Evolutionary conservation across 2,329 filamentous ascomycete species (phyloP).

Genomic region (Pseudogymnoascus pannorum): DNA sequence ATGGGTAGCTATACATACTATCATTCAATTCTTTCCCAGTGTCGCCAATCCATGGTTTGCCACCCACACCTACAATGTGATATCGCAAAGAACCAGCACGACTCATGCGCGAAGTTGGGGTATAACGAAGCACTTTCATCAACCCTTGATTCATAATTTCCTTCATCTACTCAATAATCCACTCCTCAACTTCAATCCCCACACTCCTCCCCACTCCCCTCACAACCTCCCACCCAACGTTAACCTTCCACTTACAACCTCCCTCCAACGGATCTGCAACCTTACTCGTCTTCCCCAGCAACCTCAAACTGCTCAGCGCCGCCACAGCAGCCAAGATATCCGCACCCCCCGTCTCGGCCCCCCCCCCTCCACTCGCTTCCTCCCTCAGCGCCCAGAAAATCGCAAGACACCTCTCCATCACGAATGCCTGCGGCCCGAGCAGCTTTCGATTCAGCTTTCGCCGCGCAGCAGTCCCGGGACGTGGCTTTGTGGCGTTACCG

Average conservation of each 20-base stretch:
- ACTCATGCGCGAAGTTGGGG: background rate
- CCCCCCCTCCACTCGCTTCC: slow-evolving; percentile 27
- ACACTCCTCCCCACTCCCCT: slow-evolving; percentile 63
- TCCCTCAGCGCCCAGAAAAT: slow-evolving; percentile 63
- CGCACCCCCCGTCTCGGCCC: slow-evolving; percentile 22
- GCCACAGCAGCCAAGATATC: slow-evolving; percentile 60
- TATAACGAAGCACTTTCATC: background rate
- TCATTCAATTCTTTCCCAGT: too few species aligned
- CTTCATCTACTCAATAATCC: slow-evolving; percentile 52
- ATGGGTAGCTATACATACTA: too few species aligned
- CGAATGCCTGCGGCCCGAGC: slow-evolving; percentile 68
- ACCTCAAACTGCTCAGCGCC: slow-evolving; percentile 62
- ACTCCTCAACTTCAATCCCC: slow-evolving; percentile 73
- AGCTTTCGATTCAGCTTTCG: slow-evolving; percentile 71
- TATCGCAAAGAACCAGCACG: background rate
- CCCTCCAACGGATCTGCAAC: slow-evolving; percentile 59
- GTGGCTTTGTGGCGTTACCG: slow-evolving; percentile 34
- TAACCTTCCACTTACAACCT: slow-evolving; percentile 68
- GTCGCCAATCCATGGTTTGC: too few species aligned
- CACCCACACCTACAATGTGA: too few species aligned
- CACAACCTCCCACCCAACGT: slow-evolving; percentile 71
- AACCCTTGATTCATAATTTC: background rate
- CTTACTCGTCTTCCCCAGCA: slow-evolving; percentile 60
- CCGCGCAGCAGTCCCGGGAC: slow-evolving; percentile 41
- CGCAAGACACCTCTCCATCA: slow-evolving; percentile 70